Conservation (phyloP, 768 basidiomycete genomes). For the Royoungia palumana region DNA sequence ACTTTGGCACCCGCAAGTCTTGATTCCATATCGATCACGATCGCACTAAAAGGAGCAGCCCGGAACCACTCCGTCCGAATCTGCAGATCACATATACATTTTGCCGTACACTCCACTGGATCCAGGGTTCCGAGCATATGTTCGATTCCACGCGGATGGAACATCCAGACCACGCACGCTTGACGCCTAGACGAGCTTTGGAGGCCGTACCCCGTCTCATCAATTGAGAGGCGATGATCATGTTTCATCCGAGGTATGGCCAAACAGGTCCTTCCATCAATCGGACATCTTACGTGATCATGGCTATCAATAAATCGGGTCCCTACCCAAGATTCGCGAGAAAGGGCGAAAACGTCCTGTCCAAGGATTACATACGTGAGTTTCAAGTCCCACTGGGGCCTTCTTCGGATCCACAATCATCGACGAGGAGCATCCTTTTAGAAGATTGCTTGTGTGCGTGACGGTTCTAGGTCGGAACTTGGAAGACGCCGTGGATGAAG, state of each 20-base stretch:
- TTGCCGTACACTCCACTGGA: slow-evolving; percentile 1
- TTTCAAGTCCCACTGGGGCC: too few relatives aligned
- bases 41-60: slow-evolving; percentile 10
- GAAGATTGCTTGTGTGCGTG: background rate
- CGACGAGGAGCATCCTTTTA: background rate
- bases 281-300: slow-evolving; percentile 16
- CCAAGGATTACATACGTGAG: slow-evolving; percentile 1
- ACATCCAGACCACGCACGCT: slow-evolving; percentile 1
- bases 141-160: background rate
- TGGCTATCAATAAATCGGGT: background rate
- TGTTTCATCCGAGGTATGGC: background rate
- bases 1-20: background rate
- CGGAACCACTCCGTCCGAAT: slow-evolving; percentile 4
- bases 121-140: background rate
- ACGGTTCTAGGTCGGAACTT: background rate
- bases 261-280: background rate
- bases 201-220: background rate
- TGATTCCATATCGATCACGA: slow-evolving; percentile 22
- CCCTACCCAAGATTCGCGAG: slow-evolving; percentile 7
- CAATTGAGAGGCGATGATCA: background rate
- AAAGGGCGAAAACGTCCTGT: background rate
- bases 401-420: background rate
- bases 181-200: background rate
- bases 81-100: slow-evolving; percentile 15
- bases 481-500: background rate